Evolutionary conservation across 2,329 filamentous ascomycete genomes (phyloP), one percentile per base, ranked within the genome.

Genomic region (Xylariaceae sp.): DNA sequence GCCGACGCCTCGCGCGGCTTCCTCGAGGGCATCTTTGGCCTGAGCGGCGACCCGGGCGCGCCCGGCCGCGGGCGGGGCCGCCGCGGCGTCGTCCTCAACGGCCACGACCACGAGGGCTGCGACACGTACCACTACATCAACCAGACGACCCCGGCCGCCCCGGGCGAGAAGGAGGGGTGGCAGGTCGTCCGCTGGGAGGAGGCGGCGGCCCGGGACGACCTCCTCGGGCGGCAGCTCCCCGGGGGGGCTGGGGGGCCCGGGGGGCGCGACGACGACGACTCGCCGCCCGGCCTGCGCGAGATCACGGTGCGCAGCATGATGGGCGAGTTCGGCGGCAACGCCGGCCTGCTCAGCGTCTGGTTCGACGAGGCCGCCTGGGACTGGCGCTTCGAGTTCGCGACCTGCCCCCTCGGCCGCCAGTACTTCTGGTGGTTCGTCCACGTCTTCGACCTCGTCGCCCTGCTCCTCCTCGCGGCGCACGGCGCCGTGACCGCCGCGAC

Each of bases 241-340:
- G 61, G 57, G 6, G 53, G 57, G 2, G 46, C 59, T 2, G 65
- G 60, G 10, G n/a, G n/a, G n/a, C n/a, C n/a, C n/a, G n/a, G n/a
- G n/a, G n/a, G n/a, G n/a, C n/a, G n/a, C n/a, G n/a, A n/a, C n/a
- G n/a, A n/a, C n/a, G n/a, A n/a, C n/a, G n/a, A n/a, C n/a, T 8
- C 25, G 4, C 46, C 73, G 3, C 75, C 82, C 0, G 82, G 82
- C 1, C 66, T 95, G 5, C 71, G 90, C 18, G 92, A 98, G 60
- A 77, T 96, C 44, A 98, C 92, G 0, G 83, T 98, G 2, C 79
- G 89, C 38, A 94, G 87, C 58, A 96, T 98, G 88, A 98, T 98
- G 92, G 92, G 92, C 36, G 84, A 85, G 36, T 98, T 83, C 59
- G 81, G 78, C n/a, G 92, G 92, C 14, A 92, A 95, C 55, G 87